These are phyloP conservation scores for Cyanidiococcus yangmingshanensis DNA, from an alignment of 23 red algal genomes.

Conservation along the genomic window DNA sequence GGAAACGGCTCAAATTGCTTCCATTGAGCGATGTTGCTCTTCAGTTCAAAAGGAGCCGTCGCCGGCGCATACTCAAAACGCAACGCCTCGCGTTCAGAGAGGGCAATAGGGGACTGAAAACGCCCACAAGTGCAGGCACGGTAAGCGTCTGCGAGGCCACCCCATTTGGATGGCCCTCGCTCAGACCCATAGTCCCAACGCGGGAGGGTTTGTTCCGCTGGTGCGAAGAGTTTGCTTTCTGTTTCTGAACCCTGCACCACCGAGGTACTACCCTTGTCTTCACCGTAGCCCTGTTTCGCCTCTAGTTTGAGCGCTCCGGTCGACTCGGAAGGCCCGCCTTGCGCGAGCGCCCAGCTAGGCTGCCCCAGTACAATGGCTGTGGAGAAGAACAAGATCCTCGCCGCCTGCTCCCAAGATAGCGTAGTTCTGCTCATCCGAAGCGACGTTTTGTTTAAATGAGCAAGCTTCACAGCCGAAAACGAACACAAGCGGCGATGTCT, in stretches of 20 bases:
- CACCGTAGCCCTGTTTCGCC: neutral
- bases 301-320: neutral
- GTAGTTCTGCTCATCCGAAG: neutral
- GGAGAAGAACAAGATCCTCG: neutral
- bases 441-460: neutral
- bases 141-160: neutral
- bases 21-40: neutral
- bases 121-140: neutral
- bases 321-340: neutral
- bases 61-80: neutral
- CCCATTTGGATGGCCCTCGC: neutral
- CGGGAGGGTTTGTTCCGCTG: neutral
- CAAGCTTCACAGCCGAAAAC: neutral
- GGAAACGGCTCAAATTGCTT: neutral
- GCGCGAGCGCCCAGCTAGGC: neutral
- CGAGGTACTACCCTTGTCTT: neutral
- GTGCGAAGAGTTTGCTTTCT: neutral
- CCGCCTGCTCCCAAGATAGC: neutral
- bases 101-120: conserved; percentile 1
- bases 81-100: neutral
- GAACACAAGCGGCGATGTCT: neutral
- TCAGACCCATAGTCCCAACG: conserved; percentile 10
- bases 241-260: neutral
- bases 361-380: neutral
- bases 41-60: neutral